Percentiles rank a stretch among this genome's conserved stretches.
Evolutionary conservation across 129 eudicot species (phyloP).

Genomic region (Escallonia rubra): DNA sequence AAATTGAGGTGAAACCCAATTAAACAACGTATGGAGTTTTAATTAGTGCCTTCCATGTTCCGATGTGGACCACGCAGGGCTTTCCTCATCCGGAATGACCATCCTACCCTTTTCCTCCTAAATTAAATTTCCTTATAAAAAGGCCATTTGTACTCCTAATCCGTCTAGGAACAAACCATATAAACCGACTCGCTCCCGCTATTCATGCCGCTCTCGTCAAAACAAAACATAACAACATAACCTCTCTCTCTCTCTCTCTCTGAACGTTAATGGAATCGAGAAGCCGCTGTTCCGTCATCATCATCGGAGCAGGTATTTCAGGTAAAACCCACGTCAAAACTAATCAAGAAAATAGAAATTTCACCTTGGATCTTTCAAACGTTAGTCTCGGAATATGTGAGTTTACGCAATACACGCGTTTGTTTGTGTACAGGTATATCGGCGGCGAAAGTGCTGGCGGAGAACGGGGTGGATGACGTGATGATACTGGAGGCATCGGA

Average conservation of each 20-base stretch:
- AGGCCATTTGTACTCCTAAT: no score
- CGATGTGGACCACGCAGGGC: background rate
- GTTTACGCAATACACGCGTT: background rate
- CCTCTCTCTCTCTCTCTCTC: slow-evolving; percentile 11
- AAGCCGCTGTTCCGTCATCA: slow-evolving; percentile 57
- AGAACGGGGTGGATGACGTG: slow-evolving; percentile 74
- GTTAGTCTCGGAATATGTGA: no score
- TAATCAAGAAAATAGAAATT: no score
- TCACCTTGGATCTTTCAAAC: no score
- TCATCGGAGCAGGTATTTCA: slow-evolving; percentile 89
- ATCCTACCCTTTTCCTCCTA: background rate
- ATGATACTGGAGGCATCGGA: slow-evolving; percentile 83
- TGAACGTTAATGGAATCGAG: slow-evolving; percentile 46
- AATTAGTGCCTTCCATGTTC: background rate
- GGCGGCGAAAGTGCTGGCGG: slow-evolving; percentile 69
- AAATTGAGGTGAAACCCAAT: no score
- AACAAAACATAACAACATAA: background rate
- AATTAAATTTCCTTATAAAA: background rate
- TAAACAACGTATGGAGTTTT: no score
- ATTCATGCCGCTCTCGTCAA: slow-evolving; percentile 12
- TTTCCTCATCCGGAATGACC: no score
- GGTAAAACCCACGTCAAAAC: slow-evolving; percentile 22
- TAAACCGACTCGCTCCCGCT: slow-evolving; percentile 49
- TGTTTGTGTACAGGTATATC: slow-evolving; percentile 43
- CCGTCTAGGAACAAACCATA: slow-evolving; percentile 2